A percentile compares a stretch with the other conserved stretches of the same genome.
Conservation (phyloP, 352 stramenopile genomes). For the Thalassiosira livingstoniorum region DNA sequence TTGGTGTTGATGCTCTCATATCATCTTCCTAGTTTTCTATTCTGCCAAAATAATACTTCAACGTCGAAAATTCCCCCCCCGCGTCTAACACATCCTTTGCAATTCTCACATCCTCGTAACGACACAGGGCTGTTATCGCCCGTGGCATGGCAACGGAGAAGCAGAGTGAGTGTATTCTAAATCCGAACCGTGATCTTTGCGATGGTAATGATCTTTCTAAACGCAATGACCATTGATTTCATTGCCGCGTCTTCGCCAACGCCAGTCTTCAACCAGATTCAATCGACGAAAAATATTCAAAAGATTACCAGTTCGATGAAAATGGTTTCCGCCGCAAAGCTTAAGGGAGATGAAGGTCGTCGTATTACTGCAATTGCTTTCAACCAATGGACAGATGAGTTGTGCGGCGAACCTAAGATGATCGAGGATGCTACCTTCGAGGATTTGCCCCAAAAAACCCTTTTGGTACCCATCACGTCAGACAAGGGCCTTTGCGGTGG, state of each 20-base stretch:
- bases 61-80: too few species aligned
- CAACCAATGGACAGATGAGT: conserved; percentile 87
- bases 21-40: too few species aligned
- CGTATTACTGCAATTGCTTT: conserved; percentile 75
- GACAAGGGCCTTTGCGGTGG: conserved; percentile 99
- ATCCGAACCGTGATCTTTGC: neutral
- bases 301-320: conserved; percentile 99
- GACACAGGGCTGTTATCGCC: conserved; percentile 52
- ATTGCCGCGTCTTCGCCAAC: conserved; percentile 1
- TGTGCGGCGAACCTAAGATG: conserved; percentile 86
- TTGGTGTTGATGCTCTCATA: too few species aligned
- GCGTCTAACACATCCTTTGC: too few species aligned
- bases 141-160: conserved; percentile 99
- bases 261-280: conserved; percentile 94
- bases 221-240: conserved; percentile 5
- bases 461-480: conserved; percentile 96
- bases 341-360: conserved; percentile 94
- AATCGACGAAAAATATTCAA: conserved; percentile 98
- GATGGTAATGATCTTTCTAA: neutral
- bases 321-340: conserved; percentile 99
- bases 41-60: too few species aligned
- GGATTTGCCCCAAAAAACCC: conserved; percentile 90
- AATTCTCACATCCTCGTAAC: neutral
- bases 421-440: conserved; percentile 90
- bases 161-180: conserved; percentile 89